Base-by-base conservation (phyloP, 225 moss, liverwort and hornwort species). In the Bryoerythrophyllum caledonicum region DNA sequence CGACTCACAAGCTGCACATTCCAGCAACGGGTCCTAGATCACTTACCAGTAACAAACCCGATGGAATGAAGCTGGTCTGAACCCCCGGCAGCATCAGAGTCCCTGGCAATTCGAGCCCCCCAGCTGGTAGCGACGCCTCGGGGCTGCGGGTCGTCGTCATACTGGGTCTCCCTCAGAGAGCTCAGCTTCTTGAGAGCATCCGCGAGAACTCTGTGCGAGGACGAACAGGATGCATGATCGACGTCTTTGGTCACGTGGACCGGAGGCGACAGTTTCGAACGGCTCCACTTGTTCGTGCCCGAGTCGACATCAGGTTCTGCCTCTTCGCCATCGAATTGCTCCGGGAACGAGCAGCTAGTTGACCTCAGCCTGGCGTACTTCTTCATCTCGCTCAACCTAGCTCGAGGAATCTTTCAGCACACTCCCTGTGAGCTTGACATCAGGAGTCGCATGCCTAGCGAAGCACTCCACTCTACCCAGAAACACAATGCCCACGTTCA, bases 131-230 rank as follows among this genome's bases (percentile, higher is more conserved):
- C 65, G 0, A 17, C 56, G 7, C 46, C 20, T 38, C 26, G 44
- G 8, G 69, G 28, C 61, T 38, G 4, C 13, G 56, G 11, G 5
- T 78, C 8, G 15, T 74, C 64, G 26, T 64, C 57, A 11, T 58
- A 70, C 6, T 76, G 48, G 38, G 27, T 51, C 62, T 68, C 69
- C 25, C 58, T 64, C 5, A 82, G 70, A 64, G 74, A 74, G 41
- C 68, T 82, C 6, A 82, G 74, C 69, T 78, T 82, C 52, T 78
- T 78, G 38, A 82, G 34, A 57, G 82, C 82, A 20, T 82, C 78
- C 51, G 74, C 64, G 2, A 74, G 70, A 7, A 52, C 58, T 32
- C 40, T 26, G 38, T 51, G 69, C 10, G 78, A 82, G 5, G 64
- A 41, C 41, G 59, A 65, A 10, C 41, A 64, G 8, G 74, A 17